Evolutionary conservation across 2,329 filamentous ascomycete genomes (phyloP).

Genomic region (Amesomyces nigricolor): DNA sequence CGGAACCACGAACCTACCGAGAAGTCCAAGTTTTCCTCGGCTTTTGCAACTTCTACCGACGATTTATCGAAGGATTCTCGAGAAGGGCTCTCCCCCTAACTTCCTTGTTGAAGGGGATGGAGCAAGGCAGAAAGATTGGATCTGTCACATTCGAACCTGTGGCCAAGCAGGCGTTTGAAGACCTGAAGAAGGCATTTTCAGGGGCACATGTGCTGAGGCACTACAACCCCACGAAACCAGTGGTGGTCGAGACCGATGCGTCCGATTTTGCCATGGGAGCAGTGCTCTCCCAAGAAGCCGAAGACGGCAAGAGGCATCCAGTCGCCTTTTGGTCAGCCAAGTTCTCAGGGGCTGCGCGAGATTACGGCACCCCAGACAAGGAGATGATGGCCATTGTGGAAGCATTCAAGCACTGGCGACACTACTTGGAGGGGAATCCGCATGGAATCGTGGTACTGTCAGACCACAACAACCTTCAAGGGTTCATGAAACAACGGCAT

Average conservation of each 20-base stretch:
- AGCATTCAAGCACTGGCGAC: background rate
- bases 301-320: background rate
- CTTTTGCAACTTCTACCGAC: background rate
- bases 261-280: background rate
- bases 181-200: background rate
- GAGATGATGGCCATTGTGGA: constrained; percentile 1
- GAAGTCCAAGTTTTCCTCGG: background rate
- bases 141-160: background rate
- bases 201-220: background rate
- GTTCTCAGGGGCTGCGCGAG: background rate
- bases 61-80: background rate
- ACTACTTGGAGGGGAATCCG: background rate
- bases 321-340: background rate
- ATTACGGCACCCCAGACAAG: background rate
- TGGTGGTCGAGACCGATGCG: background rate
- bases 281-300: background rate
- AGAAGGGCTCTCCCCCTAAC: background rate
- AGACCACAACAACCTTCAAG: constrained; percentile 1
- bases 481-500: background rate
- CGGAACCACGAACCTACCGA: background rate
- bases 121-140: background rate
- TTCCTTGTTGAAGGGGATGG: background rate
- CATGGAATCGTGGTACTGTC: background rate
- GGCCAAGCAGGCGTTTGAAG: background rate
- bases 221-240: background rate